Evolutionary conservation across 352 stramenopile genomes (phyloP).

Genomic region (Phytophthora sp.): DNA sequence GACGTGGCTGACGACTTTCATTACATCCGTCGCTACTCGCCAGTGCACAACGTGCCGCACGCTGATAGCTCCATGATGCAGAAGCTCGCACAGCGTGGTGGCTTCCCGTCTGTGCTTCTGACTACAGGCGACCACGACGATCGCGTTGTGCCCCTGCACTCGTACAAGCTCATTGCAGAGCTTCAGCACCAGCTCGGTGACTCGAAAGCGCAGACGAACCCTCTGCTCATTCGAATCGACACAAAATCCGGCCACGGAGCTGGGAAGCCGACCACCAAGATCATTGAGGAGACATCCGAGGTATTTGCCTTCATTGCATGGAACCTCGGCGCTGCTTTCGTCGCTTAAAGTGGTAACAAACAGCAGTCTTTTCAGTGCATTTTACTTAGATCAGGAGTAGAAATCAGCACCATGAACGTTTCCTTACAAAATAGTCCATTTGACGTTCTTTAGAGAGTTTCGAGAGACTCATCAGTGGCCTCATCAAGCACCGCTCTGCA

Average conservation of each 20-base stretch:
- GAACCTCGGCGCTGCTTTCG: conserved; percentile 60
- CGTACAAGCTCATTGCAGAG: conserved; percentile 91
- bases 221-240: conserved; percentile 90
- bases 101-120: conserved; percentile 84
- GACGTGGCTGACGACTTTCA: conserved; percentile 82
- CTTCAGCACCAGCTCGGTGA: conserved; percentile 81
- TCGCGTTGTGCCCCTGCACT: conserved; percentile 90
- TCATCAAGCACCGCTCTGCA: conserved; percentile 38
- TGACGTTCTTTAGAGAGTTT: conserved; percentile 20
- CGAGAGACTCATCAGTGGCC: conserved; percentile 21
- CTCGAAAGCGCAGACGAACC: conserved; percentile 72
- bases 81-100: conserved; percentile 53
- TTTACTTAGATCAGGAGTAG: not conserved
- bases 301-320: conserved; percentile 89
- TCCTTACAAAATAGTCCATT: not conserved
- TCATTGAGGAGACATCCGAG: conserved; percentile 87
- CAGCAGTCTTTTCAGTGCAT: too few species aligned
- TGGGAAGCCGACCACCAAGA: conserved; percentile 89
- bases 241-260: conserved; percentile 89
- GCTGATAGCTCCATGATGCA: conserved; percentile 58
- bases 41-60: conserved; percentile 87
- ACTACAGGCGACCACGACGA: conserved; percentile 93
- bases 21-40: conserved; percentile 88
- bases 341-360: conserved; percentile 31
- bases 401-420: not conserved